Evolutionary conservation across 176 grass and related monocot genomes (phyloP).

Genomic region (Triticum aestivum): DNA sequence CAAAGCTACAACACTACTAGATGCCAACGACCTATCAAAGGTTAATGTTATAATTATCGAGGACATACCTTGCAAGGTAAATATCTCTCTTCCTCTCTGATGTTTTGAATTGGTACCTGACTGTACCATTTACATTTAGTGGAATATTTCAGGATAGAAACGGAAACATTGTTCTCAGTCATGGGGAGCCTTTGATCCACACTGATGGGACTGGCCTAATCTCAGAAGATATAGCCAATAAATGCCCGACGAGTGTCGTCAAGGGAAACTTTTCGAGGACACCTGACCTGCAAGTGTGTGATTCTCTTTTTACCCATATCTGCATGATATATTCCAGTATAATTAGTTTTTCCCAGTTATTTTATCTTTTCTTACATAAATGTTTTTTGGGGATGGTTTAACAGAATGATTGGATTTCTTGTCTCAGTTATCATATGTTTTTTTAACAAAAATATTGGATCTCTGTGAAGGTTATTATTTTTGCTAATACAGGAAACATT

Average conservation of each 20-base stretch:
- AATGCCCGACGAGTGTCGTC: conserved; percentile 47
- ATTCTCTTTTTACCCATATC: not conserved
- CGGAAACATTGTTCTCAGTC: conserved; percentile 6
- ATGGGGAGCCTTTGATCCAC: conserved; percentile 48
- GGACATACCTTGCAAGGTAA: conserved; percentile 60
- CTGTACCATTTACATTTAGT: not conserved
- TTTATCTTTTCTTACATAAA: not conserved
- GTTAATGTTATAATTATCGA: conserved; percentile 32
- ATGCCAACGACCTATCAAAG: conserved; percentile 32
- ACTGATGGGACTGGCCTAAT: conserved; percentile 85
- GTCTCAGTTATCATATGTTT: too few species aligned
- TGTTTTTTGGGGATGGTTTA: not conserved
- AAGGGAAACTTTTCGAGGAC: conserved; percentile 36
- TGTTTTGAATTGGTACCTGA: not conserved
- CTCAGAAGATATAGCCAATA: conserved; percentile 63
- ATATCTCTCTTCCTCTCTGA: not conserved
- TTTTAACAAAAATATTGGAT: too few species aligned
- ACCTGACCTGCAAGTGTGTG: conserved; percentile 18
- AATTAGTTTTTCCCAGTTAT: not conserved
- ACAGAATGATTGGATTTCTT: not conserved
- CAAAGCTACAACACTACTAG: conserved; percentile 49
- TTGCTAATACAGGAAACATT: not conserved
- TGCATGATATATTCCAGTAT: not conserved
- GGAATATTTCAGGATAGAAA: conserved; percentile 38
- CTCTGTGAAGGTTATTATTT: not conserved